phyloP scores from a whole-genome alignment of 345 rosid genomes.

The Triadica sebifera region DNA sequence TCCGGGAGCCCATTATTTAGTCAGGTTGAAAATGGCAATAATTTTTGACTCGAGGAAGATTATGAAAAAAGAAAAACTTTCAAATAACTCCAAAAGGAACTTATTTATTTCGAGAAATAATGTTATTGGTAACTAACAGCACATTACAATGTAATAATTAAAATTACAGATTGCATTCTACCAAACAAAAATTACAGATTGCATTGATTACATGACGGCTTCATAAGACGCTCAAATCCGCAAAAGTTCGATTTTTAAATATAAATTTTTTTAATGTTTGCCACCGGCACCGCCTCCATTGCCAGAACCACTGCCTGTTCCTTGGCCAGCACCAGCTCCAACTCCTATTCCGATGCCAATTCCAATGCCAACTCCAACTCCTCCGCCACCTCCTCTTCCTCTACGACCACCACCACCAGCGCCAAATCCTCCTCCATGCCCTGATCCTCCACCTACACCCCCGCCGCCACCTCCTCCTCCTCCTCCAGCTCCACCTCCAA shows the following conservation, averaged over 20 bases:
- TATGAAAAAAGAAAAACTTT: too few relatives aligned
- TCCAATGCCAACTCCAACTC: constrained; percentile 38
- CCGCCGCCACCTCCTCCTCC: constrained; percentile 17
- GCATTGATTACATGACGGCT: too few relatives aligned
- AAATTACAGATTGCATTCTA: too few relatives aligned
- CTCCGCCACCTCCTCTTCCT: constrained; percentile 9
- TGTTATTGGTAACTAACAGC: too few relatives aligned
- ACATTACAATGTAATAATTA: too few relatives aligned
- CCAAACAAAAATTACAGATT: too few relatives aligned
- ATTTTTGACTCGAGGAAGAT: too few relatives aligned
- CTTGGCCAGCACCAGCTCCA: constrained; percentile 26
- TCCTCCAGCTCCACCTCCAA: neutral
- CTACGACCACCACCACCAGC: constrained; percentile 12
- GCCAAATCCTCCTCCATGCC: constrained; percentile 15
- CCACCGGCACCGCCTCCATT: constrained; percentile 39
- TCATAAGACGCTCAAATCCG: too few relatives aligned
- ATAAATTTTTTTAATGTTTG: neutral
- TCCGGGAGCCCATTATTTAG: too few relatives aligned
- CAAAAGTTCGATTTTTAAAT: neutral
- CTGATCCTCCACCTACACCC: constrained; percentile 14
- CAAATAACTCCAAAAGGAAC: too few relatives aligned
- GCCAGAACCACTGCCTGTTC: constrained; percentile 38
- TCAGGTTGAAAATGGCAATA: too few relatives aligned
- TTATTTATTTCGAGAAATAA: too few relatives aligned
- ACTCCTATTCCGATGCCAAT: constrained; percentile 52